These are phyloP conservation scores for Tetrastigma voinierianum DNA, from an alignment of 164 flowering plant species.

Conservation along the genomic window DNA sequence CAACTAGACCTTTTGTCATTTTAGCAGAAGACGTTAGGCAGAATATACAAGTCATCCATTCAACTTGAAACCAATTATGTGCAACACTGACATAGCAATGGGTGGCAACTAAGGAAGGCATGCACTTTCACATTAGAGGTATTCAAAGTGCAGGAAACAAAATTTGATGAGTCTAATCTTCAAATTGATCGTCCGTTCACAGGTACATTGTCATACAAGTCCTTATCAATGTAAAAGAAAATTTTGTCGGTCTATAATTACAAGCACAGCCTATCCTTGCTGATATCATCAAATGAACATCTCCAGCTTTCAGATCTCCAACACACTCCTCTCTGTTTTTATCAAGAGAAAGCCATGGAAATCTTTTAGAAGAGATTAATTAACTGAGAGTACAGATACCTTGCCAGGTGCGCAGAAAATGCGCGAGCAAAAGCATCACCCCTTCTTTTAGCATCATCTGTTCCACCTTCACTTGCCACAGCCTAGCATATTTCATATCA, in stretches of 20 bases:
- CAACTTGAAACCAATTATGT: too few relatives aligned
- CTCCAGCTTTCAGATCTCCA: neutral
- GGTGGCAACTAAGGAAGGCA: too few relatives aligned
- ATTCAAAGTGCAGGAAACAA: too few relatives aligned
- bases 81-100: too few relatives aligned
- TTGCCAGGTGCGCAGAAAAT: slow-evolving; percentile 91
- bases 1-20: neutral
- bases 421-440: slow-evolving; percentile 99
- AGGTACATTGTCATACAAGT: too few relatives aligned
- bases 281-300: neutral
- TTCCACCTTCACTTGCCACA: slow-evolving; percentile 99
- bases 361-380: neutral
- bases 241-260: too few relatives aligned
- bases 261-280: neutral
- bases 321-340: neutral
- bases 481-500: slow-evolving; percentile 50
- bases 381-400: slow-evolving; percentile 35
- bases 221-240: too few relatives aligned
- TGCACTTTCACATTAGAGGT: too few relatives aligned
- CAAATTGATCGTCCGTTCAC: too few relatives aligned
- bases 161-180: too few relatives aligned
- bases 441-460: slow-evolving; percentile 97
- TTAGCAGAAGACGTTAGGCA: neutral
- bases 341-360: neutral
- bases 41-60: too few relatives aligned